phyloP scores from a whole-genome alignment of 2,329 filamentous ascomycete species.

The Diaporthe helianthi region DNA sequence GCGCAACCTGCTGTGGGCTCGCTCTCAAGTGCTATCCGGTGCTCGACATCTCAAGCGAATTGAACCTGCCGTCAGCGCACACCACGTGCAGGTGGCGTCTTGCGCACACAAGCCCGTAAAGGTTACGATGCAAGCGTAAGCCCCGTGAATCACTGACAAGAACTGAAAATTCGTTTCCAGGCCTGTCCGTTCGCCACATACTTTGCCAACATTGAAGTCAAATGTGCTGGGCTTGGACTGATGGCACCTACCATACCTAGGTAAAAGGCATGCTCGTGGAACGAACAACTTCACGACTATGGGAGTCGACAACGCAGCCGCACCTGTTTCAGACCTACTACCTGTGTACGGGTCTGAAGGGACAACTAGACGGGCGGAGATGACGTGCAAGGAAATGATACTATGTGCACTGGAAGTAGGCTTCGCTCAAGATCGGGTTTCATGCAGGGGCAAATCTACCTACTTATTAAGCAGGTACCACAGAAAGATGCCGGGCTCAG shows the following conservation, averaged over 20 bases:
- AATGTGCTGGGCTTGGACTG: background rate
- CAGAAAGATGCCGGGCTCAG: too few relatives aligned
- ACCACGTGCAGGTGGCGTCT: background rate
- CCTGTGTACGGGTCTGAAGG: background rate
- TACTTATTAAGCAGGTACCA: too few relatives aligned
- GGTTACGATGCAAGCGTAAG: background rate
- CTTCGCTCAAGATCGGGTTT: background rate
- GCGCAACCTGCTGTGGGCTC: background rate
- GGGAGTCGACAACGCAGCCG: background rate
- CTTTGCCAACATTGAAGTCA: constrained; percentile 22
- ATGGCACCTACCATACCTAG: background rate
- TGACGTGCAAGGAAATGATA: background rate
- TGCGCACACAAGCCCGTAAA: background rate
- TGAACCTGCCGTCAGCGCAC: background rate
- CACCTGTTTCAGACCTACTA: background rate
- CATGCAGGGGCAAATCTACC: constrained; percentile 18
- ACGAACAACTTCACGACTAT: background rate
- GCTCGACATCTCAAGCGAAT: background rate
- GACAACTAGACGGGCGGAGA: background rate
- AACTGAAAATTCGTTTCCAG: background rate
- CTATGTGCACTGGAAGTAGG: background rate
- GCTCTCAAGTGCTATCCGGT: too few relatives aligned
- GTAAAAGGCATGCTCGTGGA: too few relatives aligned
- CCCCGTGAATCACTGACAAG: background rate
- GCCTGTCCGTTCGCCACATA: background rate